phyloP scores from a whole-genome alignment of 2,329 filamentous ascomycete genomes.

The Blastomyces emzantsi region DNA sequence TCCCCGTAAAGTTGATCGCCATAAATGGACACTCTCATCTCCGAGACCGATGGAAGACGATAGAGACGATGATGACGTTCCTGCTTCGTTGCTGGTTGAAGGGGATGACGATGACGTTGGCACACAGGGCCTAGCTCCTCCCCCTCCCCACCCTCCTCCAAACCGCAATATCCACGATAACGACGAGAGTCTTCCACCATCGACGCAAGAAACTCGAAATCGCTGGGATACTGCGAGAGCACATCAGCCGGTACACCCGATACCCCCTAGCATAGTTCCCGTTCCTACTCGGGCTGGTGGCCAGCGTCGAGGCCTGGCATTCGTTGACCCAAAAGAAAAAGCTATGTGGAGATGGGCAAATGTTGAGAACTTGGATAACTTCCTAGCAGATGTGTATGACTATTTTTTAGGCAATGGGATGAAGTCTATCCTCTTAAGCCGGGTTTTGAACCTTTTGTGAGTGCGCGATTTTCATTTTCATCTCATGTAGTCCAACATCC shows the following conservation, averaged over 20 bases:
- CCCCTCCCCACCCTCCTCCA: slow-evolving; percentile 20
- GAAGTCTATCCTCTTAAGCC: slow-evolving; percentile 70
- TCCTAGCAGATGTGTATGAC: slow-evolving; percentile 74
- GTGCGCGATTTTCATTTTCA: slow-evolving; percentile 25
- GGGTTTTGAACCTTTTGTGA: slow-evolving; percentile 63
- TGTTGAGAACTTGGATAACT: slow-evolving; percentile 78
- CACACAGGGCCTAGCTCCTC: slow-evolving; percentile 32
- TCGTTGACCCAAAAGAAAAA: slow-evolving; percentile 58
- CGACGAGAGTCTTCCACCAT: slow-evolving; percentile 28
- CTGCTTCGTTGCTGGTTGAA: slow-evolving; percentile 54
- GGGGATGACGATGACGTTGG: slow-evolving; percentile 35
- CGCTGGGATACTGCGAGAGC: slow-evolving; percentile 44
- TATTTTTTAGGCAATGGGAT: slow-evolving; percentile 79
- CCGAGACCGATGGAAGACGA: slow-evolving; percentile 21
- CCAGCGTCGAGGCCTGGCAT: slow-evolving; percentile 24
- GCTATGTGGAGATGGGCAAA: slow-evolving; percentile 93
- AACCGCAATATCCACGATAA: slow-evolving; percentile 16
- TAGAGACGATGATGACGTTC: slow-evolving; percentile 41
- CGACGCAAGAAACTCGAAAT: slow-evolving; percentile 32
- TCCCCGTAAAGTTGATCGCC: slow-evolving; percentile 8
- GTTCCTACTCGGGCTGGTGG: neutral
- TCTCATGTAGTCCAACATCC: neutral
- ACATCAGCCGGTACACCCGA: slow-evolving; percentile 32
- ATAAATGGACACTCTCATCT: slow-evolving; percentile 26
- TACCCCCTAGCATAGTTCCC: slow-evolving; percentile 10